phyloP scores from a whole-genome alignment of 345 rosid genomes.

The Syzygium jambos region DNA sequence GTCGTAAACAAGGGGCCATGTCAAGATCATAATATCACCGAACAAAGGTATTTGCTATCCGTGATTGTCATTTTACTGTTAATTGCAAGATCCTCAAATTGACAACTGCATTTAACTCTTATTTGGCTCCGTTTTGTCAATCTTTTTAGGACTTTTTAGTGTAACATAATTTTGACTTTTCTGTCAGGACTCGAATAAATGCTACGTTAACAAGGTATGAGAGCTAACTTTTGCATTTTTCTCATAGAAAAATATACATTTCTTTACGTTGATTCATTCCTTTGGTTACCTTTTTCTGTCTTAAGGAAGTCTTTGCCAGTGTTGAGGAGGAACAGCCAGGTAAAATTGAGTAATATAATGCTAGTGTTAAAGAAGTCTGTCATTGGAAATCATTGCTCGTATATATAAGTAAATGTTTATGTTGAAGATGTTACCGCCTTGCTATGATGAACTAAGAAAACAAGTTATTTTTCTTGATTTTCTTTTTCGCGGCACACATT shows the following conservation, averaged over 20 bases:
- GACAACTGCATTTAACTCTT: neutral
- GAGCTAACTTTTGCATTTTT: neutral
- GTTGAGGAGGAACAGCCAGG: slow-evolving; percentile 18
- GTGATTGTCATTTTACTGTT: neutral
- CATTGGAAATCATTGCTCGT: neutral
- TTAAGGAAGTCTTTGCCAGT: slow-evolving; percentile 52
- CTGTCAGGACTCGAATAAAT: neutral
- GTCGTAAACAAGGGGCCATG: slow-evolving; percentile 22
- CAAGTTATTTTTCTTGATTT: neutral
- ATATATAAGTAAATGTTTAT: neutral
- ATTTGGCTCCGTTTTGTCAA: neutral
- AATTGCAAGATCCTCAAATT: neutral
- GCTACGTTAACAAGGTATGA: slow-evolving; percentile 30
- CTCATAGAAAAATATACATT: neutral
- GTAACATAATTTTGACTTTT: neutral
- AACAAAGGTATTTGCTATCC: slow-evolving; percentile 31
- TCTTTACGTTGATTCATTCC: neutral
- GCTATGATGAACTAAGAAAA: neutral
- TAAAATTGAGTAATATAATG: neutral
- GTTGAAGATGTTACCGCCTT: neutral
- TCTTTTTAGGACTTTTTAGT: neutral
- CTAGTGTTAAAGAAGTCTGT: neutral
- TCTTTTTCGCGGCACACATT: neutral
- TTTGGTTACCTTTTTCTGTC: slow-evolving; percentile 1
- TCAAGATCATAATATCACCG: slow-evolving; percentile 17